A percentile compares a stretch with the other conserved stretches of the same genome.
phyloP scores from a whole-genome alignment of 352 stramenopile species.

The Pythium oligandrum region DNA sequence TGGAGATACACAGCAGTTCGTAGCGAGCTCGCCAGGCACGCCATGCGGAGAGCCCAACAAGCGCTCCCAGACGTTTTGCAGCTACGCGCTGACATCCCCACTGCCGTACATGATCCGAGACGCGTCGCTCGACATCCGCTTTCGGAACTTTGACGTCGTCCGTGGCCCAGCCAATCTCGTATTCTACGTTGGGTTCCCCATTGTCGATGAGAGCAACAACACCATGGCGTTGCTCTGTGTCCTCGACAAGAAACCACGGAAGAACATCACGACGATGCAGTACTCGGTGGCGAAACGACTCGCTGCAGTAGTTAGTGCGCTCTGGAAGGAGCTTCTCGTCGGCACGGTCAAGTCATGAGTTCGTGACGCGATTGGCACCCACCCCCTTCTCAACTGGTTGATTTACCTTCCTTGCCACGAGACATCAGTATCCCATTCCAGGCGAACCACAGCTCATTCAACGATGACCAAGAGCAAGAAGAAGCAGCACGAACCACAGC shows the following conservation, averaged over 20 bases:
- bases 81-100: constrained; percentile 24
- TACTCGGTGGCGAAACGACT: constrained; percentile 49
- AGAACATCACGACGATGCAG: constrained; percentile 57
- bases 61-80: constrained; percentile 30
- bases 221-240: constrained; percentile 40
- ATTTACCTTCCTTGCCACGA: too few relatives aligned
- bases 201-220: constrained; percentile 17
- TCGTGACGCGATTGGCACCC: too few relatives aligned
- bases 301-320: constrained; percentile 18
- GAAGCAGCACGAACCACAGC: too few relatives aligned
- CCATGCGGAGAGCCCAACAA: constrained; percentile 13
- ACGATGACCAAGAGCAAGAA: too few relatives aligned
- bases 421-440: too few relatives aligned
- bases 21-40: constrained; percentile 14
- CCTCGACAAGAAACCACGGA: constrained; percentile 33
- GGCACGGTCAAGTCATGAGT: too few relatives aligned
- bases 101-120: constrained; percentile 45
- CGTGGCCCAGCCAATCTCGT: constrained; percentile 20
- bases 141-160: constrained; percentile 39
- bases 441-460: too few relatives aligned
- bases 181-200: constrained; percentile 48
- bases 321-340: constrained; percentile 8
- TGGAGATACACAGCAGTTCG: constrained; percentile 21
- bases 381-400: too few relatives aligned
- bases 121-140: constrained; percentile 42